Evolutionary conservation across 1,284 basidiomycete species (phyloP), one percentile per base, ranked within the genome.

Genomic region (Trichosporon inkin): DNA sequence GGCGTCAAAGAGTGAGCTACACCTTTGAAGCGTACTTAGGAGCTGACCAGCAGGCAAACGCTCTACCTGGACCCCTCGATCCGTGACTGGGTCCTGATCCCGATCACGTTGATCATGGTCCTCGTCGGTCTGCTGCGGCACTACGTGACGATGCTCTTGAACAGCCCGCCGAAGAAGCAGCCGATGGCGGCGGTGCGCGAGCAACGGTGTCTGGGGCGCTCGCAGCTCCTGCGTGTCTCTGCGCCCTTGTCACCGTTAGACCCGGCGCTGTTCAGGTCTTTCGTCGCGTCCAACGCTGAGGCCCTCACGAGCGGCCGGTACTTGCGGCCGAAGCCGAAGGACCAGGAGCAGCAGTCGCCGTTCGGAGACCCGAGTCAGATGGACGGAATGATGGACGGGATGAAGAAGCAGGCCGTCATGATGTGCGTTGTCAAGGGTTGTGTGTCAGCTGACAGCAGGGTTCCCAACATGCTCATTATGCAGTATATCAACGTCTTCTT

Each of bases 401-500:
- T 99, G 89, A 99, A 98, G 83, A 96, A 95, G 55, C 95, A 98
- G 80, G 93, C 93, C 83, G 93, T 98, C 57, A 94, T 95, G 78
- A 78, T 79, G 78, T 76, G 63, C 60, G 77, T 20, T 38, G 6
- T 7, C 10, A 2, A 2, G 16, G 16, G 16, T 13, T 24, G n/a
- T 1, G 16, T 1, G 0, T 8, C 2, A 41, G 53, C 59, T 61
- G 59, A 66, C 64, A 87, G 22, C 57, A 76, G 74, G 90, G 88
- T 95, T 8, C 92, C 90, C 10, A 92, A 97, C 78, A 98, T 98
- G 87, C 83, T 98, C 65, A 94, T 99, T 70, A 99, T 99, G 96
- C 95, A 94, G 64, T 99, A 96, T 91, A 96, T 99, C 81, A 97
- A 95, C 79, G 94, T 95, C 78, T 99, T 99, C 85, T 99, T 99